Percentiles rank a stretch among this genome's conserved stretches.
Evolutionary conservation across 306 rosid genomes (phyloP).

Genomic region (Castanopsis chinensis): DNA sequence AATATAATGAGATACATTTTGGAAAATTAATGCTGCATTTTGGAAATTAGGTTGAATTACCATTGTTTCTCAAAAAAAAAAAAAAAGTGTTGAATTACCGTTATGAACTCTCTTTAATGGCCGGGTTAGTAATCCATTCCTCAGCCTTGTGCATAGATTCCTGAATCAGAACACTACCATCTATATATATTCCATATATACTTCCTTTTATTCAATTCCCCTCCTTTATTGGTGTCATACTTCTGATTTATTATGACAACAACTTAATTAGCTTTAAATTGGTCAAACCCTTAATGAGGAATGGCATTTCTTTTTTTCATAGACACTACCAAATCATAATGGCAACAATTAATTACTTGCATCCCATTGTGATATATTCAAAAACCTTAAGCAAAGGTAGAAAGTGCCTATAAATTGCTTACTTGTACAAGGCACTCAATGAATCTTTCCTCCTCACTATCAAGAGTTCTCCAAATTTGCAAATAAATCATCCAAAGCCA

Average conservation of each 20-base stretch:
- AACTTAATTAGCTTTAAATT: constrained; percentile 21
- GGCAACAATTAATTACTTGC: constrained; percentile 11
- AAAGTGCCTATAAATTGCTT: constrained; percentile 22
- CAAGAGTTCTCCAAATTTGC: neutral
- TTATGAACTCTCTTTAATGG: neutral
- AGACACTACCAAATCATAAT: neutral
- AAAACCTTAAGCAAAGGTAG: neutral
- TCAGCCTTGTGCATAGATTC: constrained; percentile 1
- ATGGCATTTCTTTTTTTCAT: constrained; percentile 4
- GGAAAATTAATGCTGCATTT: neutral
- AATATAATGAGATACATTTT: neutral
- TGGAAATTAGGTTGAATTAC: neutral
- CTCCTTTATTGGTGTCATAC: constrained; percentile 1
- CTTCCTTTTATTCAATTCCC: neutral
- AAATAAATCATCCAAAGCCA: neutral
- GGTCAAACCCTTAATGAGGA: constrained; percentile 18
- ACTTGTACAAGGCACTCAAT: neutral
- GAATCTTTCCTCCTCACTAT: neutral
- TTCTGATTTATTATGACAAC: neutral
- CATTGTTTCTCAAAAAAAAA: too few species aligned
- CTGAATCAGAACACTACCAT: neutral
- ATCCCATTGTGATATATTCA: neutral
- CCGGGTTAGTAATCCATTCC: neutral
- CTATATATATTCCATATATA: neutral
- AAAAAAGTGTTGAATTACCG: too few species aligned